phyloP scores from a whole-genome alignment of 1,284 basidiomycete genomes.

The Trichosporon faecale region DNA sequence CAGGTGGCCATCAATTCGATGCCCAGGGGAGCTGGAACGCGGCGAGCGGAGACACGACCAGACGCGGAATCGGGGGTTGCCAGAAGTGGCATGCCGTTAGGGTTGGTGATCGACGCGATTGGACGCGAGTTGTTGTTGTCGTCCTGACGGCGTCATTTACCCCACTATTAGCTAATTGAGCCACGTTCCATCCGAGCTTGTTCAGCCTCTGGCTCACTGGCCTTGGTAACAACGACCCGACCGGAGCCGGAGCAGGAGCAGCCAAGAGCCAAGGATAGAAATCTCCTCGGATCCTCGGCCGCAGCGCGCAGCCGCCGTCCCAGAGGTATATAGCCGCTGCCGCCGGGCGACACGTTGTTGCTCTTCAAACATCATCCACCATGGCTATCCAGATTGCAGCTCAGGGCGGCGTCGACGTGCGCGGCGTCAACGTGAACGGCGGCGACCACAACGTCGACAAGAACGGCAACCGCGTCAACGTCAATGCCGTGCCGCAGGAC shows the following conservation, averaged over 20 bases:
- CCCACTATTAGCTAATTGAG: neutral
- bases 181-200: neutral
- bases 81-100: neutral
- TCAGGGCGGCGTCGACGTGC: conserved; percentile 21
- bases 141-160: neutral
- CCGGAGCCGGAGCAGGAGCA: too few species aligned
- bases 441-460: conserved; percentile 14
- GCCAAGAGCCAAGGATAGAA: neutral
- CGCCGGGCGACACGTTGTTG: too few species aligned
- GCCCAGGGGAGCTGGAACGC: neutral
- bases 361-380: neutral
- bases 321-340: neutral
- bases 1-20: too few species aligned
- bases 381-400: conserved; percentile 21
- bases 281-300: neutral
- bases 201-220: neutral
- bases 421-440: conserved; percentile 19
- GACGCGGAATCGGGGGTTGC: neutral
- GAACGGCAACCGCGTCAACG: conserved; percentile 16
- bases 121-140: neutral
- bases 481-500: conserved; percentile 12
- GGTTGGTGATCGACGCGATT: neutral
- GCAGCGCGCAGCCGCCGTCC: neutral
- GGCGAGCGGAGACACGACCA: neutral
- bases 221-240: too few species aligned